phyloP scores from a whole-genome alignment of 352 stramenopile genomes.

The Globisporangium cederbergense region DNA sequence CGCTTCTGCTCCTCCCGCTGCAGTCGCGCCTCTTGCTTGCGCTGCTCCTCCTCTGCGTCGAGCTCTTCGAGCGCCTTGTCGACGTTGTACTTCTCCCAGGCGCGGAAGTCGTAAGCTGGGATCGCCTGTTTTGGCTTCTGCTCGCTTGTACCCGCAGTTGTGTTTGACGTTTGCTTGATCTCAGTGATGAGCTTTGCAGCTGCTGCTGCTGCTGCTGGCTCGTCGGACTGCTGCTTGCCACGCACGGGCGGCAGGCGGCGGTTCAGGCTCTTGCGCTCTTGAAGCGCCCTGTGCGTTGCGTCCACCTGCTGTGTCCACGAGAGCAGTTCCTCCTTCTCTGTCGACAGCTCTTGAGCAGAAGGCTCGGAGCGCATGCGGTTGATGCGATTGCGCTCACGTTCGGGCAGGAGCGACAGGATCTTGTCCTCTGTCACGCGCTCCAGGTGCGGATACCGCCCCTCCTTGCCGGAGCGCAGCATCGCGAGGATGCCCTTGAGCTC shows the following conservation, averaged over 20 bases:
- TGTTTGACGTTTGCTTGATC: neutral
- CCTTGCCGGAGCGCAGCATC: conserved; percentile 83
- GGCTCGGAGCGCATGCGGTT: conserved; percentile 56
- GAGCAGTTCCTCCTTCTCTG: conserved; percentile 57
- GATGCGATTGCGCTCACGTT: conserved; percentile 75
- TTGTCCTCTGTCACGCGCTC: conserved; percentile 76
- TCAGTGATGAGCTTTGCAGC: conserved; percentile 14
- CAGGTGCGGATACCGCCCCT: conserved; percentile 88
- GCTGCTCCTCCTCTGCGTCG: conserved; percentile 47
- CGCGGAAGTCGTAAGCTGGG: conserved; percentile 87
- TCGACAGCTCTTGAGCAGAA: conserved; percentile 45
- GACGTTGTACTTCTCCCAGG: conserved; percentile 91
- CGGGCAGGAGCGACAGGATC: conserved; percentile 76
- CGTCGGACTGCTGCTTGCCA: conserved; percentile 25
- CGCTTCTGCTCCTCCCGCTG: conserved; percentile 35
- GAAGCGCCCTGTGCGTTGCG: conserved; percentile 45
- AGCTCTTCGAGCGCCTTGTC: conserved; percentile 75
- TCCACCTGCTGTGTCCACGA: conserved; percentile 66
- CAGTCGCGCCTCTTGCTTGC: conserved; percentile 30
- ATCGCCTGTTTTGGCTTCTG: conserved; percentile 44
- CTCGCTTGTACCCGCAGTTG: conserved; percentile 9
- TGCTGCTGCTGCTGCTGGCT: neutral
- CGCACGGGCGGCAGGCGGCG: conserved; percentile 47
- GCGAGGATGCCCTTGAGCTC: conserved; percentile 87
- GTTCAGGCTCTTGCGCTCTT: conserved; percentile 22